Base-by-base conservation (phyloP, 768 basidiomycete genomes). In the Pluteus cervinus region DNA sequence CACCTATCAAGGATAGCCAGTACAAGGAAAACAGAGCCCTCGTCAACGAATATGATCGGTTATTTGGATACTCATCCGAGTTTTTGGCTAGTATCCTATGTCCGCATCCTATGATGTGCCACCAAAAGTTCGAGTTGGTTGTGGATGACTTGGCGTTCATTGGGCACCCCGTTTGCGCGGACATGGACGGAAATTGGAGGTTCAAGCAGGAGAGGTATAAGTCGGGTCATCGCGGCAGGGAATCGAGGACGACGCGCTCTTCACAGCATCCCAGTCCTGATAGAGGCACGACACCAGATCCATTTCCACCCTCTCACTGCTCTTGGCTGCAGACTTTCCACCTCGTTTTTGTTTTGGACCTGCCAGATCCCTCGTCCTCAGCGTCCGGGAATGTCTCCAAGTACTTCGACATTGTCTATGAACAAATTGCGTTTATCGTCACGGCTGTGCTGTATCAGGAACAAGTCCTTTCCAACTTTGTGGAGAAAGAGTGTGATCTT, bases 381-480 rank as follows among this genome's bases (percentile, higher is more conserved):
- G 76, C 81, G 15, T 81, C 80, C 4, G 83, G 83, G 9, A 86
- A 85, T 50, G 63, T 89, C 21, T 63, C 75, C 33, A 81, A 78
- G 54, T 86, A 91, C 53, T 79, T 89, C 48, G 88, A 94, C 52
- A 76, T 81, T 31, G 75, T 96, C 25, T 96, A 96, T 52, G 76
- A 88, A 44, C 90, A 92, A 52, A 73, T 94, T 39, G 84, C 81
- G 0, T 93, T 93, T 62, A 83, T 86, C 3, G 68, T 90, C 45
- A 90, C 93, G 2, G 96, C 94, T 5, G 90, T 93, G 7, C 68
- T 97, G 29, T 93, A 84, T 48, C 86, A 90, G 53, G 84, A 96
- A 53, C 94, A 99, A 60, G 82, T 89, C 4, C 58, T 83, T 36
- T 79, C 79, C 22, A 84, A 86, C 52, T 97, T 86, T 58, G 86